Conservation (phyloP, 768 basidiomycete species). For the Boletus subparvulus region DNA sequence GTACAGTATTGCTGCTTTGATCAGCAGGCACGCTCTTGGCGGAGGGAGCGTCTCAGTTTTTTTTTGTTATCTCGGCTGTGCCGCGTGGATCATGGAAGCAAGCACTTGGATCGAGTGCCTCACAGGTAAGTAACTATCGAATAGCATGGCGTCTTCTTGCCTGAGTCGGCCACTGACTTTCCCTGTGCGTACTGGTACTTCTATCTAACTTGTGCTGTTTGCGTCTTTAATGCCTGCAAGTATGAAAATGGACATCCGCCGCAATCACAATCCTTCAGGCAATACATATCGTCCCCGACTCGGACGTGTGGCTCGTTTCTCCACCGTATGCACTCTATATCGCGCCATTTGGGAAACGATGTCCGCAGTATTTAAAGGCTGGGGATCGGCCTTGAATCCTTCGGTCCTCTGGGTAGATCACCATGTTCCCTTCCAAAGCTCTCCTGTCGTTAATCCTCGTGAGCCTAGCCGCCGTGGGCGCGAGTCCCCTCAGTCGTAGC, state of each 20-base stretch:
- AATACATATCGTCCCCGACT: not conserved
- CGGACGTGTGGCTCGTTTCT: too few relatives aligned
- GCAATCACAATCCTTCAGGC: not conserved
- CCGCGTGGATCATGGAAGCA: not conserved
- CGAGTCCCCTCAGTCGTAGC: constrained; percentile 8
- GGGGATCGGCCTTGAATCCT: too few relatives aligned
- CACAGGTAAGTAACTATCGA: not conserved
- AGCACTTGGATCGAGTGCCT: not conserved
- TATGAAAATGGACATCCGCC: not conserved
- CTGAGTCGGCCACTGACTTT: not conserved
- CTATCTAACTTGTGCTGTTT: not conserved
- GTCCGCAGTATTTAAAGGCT: not conserved
- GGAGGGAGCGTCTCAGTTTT: too few relatives aligned
- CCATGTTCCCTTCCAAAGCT: constrained; percentile 13
- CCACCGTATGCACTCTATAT: not conserved
- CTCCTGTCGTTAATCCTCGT: constrained; percentile 15
- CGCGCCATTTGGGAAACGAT: not conserved
- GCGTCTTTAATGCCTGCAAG: not conserved
- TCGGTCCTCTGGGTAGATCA: too few relatives aligned
- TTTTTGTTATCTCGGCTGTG: too few relatives aligned
- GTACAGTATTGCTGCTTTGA: too few relatives aligned
- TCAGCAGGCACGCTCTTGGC: too few relatives aligned
- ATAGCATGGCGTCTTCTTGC: constrained; percentile 1
- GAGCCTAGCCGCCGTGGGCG: constrained; percentile 8
- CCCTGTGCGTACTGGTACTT: not conserved